Conservation (phyloP, 1,139 yeast species). For the Kodamaea suecica region DNA sequence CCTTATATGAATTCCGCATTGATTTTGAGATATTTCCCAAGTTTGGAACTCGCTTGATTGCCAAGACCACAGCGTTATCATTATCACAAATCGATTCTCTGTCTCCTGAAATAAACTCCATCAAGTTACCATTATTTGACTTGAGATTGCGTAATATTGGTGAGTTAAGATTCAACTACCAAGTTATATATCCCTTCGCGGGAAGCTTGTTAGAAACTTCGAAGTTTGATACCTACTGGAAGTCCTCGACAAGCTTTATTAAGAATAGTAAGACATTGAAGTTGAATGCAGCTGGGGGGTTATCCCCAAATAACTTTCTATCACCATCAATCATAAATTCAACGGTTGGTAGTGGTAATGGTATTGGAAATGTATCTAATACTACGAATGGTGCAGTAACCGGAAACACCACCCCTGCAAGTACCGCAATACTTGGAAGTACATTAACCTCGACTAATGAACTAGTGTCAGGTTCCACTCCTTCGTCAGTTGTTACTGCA, state of each 20-base stretch:
- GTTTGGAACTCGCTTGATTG: conserved; percentile 88
- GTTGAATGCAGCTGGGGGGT: conserved; percentile 39
- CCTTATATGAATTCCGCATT: conserved; percentile 61
- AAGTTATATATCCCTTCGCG: conserved; percentile 83
- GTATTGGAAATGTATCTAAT: conserved; percentile 5
- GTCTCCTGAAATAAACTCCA: conserved; percentile 46
- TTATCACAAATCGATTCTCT: conserved; percentile 47
- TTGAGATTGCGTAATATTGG: conserved; percentile 81
- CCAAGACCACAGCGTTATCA: conserved; percentile 76
- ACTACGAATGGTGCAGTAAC: conserved; percentile 1
- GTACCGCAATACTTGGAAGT: conserved; percentile 10
- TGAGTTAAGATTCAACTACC: conserved; percentile 70
- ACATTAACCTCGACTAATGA: conserved; percentile 19
- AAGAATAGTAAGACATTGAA: conserved; percentile 31
- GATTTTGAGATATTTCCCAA: conserved; percentile 93
- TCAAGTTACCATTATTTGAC: conserved; percentile 77
- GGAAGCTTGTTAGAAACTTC: conserved; percentile 86
- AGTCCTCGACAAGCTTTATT: conserved; percentile 60
- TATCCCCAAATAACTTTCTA: conserved; percentile 42
- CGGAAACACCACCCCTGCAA: conserved; percentile 4
- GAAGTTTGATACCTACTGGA: conserved; percentile 96
- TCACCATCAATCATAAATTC: conserved; percentile 26
- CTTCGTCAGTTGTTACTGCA: conserved; percentile 81
- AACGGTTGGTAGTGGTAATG: conserved; percentile 9
- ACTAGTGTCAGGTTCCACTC: conserved; percentile 17